A percentile compares a stretch with the other conserved stretches of the same genome.
These are phyloP conservation scores for Nemania serpens DNA, from an alignment of 2,329 filamentous ascomycete species.

Conservation along the genomic window DNA sequence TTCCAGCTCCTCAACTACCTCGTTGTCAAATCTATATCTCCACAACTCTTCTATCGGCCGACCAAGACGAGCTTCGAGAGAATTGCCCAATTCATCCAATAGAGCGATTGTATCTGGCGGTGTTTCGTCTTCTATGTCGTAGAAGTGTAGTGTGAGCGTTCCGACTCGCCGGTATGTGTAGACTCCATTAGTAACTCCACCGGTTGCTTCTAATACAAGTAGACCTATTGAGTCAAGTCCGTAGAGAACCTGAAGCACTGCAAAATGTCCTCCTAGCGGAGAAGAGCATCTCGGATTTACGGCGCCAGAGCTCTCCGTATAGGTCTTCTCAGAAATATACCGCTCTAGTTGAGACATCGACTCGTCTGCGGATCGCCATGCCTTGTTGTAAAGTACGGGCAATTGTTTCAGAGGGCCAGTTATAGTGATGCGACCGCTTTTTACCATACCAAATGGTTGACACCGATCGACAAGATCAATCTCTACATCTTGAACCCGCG, in stretches of 20 bases:
- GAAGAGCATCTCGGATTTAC: not conserved
- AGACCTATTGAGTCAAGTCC: not conserved
- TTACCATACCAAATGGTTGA: not conserved
- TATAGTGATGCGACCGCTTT: not conserved
- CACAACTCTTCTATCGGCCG: too few species aligned
- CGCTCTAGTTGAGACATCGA: not conserved
- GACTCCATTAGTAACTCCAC: not conserved
- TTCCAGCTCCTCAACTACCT: too few species aligned
- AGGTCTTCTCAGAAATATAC: not conserved
- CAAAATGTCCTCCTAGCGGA: not conserved
- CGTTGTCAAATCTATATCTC: too few species aligned
- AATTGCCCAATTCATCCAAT: not conserved
- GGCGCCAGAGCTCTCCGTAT: not conserved
- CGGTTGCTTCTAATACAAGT: not conserved
- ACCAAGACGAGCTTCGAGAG: not conserved
- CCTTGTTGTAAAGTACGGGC: not conserved
- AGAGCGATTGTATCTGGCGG: not conserved
- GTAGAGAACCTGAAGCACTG: not conserved
- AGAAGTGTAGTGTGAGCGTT: not conserved
- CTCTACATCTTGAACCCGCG: not conserved
- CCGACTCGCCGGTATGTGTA: not conserved
- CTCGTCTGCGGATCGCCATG: not conserved
- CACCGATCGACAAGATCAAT: not conserved
- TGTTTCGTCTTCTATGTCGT: not conserved
- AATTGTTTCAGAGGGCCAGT: not conserved